A percentile compares a stretch with the other conserved stretches of the same genome.
phyloP scores from a whole-genome alignment of 257 asterid genomes.

The Rubia yunnanensis region DNA sequence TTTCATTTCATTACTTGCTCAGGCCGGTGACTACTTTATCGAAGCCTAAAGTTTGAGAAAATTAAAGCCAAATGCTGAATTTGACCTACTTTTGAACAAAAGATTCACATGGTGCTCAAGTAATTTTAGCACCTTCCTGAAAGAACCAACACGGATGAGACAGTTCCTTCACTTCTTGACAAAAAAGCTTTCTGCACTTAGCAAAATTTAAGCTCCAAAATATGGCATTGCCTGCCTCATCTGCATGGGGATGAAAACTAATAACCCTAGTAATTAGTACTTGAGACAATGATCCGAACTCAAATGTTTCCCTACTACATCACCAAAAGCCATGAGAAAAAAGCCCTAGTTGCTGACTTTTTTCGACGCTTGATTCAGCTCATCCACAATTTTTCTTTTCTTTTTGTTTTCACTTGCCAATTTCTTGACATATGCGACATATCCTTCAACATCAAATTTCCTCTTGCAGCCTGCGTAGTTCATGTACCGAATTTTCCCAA shows the following conservation, averaged over 20 bases:
- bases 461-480: slow-evolving; percentile 94
- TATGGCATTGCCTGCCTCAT: too few species aligned
- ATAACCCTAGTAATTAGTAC: neutral
- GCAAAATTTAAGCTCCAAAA: too few species aligned
- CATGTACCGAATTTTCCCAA: slow-evolving; percentile 94
- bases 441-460: slow-evolving; percentile 82
- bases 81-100: too few species aligned
- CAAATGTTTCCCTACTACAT: neutral
- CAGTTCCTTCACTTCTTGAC: too few species aligned
- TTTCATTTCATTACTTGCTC: too few species aligned
- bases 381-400: slow-evolving; percentile 68
- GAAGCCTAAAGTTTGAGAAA: neutral
- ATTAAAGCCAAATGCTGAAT: too few species aligned
- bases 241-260: neutral
- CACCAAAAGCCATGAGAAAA: neutral
- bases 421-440: slow-evolving; percentile 58
- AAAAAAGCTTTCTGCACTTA: neutral
- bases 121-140: neutral
- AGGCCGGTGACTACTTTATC: too few species aligned
- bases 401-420: slow-evolving; percentile 55
- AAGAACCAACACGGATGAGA: too few species aligned
- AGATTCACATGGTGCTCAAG: neutral
- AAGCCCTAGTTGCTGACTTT: slow-evolving; percentile 15
- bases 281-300: neutral
- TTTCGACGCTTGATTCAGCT: slow-evolving; percentile 38